These are phyloP conservation scores for Hsuehochloa calcarea DNA, from an alignment of 176 grass and related monocot species.

Conservation along the genomic window DNA sequence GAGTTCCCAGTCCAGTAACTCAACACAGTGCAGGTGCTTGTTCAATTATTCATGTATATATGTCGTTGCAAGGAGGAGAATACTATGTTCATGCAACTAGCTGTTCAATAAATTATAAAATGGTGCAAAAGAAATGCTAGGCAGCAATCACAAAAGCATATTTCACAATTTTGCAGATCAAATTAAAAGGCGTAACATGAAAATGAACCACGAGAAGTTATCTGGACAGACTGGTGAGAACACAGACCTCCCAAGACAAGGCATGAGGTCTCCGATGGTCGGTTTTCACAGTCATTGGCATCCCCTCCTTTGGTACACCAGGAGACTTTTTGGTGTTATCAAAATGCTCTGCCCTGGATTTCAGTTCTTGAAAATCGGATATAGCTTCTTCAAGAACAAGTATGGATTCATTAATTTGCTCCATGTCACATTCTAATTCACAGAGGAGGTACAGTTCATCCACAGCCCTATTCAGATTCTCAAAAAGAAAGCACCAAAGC, in stretches of 20 bases:
- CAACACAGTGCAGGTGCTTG: neutral
- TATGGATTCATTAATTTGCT: conserved; percentile 97
- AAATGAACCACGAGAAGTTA: conserved; percentile 14
- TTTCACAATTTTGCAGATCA: neutral
- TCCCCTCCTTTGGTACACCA: conserved; percentile 60
- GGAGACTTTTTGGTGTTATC: conserved; percentile 77
- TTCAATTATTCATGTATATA: conserved; percentile 3
- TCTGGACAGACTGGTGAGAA: conserved; percentile 5
- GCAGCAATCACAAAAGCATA: neutral
- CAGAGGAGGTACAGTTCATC: conserved; percentile 98
- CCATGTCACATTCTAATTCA: conserved; percentile 99
- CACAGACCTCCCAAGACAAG: conserved; percentile 89
- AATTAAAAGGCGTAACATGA: neutral
- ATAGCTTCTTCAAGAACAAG: conserved; percentile 97
- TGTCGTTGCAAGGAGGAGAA: neutral
- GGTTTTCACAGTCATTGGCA: conserved; percentile 69
- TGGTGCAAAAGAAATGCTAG: neutral
- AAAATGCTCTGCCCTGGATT: conserved; percentile 85
- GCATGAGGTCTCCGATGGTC: conserved; percentile 95
- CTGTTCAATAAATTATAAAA: conserved; percentile 26
- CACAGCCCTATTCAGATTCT: conserved; percentile 93
- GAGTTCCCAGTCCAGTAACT: neutral
- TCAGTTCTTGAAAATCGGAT: conserved; percentile 95
- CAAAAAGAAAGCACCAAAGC: conserved; percentile 99
- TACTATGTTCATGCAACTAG: neutral